phyloP scores from a whole-genome alignment of 306 rosid genomes.

The Pyrus betulifolia region DNA sequence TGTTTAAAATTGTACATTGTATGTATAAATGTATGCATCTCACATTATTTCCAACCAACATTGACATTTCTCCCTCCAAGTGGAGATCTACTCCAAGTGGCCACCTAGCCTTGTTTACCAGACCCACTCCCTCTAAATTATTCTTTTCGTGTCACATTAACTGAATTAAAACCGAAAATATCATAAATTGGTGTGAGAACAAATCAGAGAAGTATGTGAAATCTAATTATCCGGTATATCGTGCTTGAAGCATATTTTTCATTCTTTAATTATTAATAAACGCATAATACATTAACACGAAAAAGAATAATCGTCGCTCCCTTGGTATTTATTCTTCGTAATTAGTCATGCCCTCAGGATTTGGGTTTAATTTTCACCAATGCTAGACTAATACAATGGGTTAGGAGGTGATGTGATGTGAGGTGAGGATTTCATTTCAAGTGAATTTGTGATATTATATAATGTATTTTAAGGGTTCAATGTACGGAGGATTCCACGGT shows the following conservation, averaged over 20 bases:
- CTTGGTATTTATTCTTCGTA: too few species aligned
- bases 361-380: neutral
- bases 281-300: too few species aligned
- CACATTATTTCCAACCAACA: slow-evolving; percentile 34
- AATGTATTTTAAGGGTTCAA: neutral
- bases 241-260: too few species aligned
- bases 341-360: too few species aligned
- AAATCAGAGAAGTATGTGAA: too few species aligned
- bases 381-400: neutral
- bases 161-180: too few species aligned
- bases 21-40: neutral
- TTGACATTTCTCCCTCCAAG: slow-evolving; percentile 47
- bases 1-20: neutral
- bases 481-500: slow-evolving; percentile 49
- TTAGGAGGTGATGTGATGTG: too few species aligned
- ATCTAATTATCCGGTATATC: too few species aligned
- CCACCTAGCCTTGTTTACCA: neutral
- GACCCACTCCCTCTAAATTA: neutral
- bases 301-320: too few species aligned
- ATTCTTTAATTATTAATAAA: too few species aligned
- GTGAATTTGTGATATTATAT: neutral
- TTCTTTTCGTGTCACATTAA: too few species aligned
- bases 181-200: too few species aligned
- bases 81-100: slow-evolving; percentile 10
- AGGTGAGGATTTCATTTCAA: neutral